Base-by-base conservation (phyloP, 192 early-diverging fungal genomes). In the Jimgerdemannia lactiflua region DNA sequence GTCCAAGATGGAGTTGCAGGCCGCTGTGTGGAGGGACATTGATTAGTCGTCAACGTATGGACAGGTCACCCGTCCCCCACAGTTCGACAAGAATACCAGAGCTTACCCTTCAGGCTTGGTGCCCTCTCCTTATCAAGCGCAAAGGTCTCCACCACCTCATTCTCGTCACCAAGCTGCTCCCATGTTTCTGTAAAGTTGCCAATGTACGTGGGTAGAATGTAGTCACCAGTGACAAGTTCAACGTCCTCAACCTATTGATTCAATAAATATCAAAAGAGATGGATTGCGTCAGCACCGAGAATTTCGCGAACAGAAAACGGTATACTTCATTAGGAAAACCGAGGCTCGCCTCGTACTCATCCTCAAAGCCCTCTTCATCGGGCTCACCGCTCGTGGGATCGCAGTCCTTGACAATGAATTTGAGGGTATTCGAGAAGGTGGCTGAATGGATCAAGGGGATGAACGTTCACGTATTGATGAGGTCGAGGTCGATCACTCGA, bases 341-440 rank as follows among this genome's bases (percentile, higher is more conserved):
- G 49, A 59, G 49, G 65, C 79, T 43, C 83, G 89, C 87, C 79
- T 86, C 81, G 79, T 98, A 99, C 79, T 99, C 97, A 78, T 97
- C 97, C 68, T 97, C 95, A 70, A 94, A 98, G 29, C 97, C 97
- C 66, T 97, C 93, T 74, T 93, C 94, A 74, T 96, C 95, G 4
- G 95, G 90, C 79, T 96, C 95, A 44, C 95, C 95, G 7, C 96
- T 98, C 2, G 87, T 84, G 17, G 97, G 96, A 78, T 99, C 98
- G 82, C 94, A 97, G 76, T 99, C 98, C 83, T 96, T 98, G 59
- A 97, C 90, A 29, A 95, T 79, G 77, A 96, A 98, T 71, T 92
- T 92, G 64, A 99, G 85, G 6, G 92, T 93, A 84, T 93, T 95
- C 3, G 91, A 86, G 82, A 98, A 99, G 42, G 92, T 84, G 11